phyloP scores from a whole-genome alignment of 2,329 filamentous ascomycete genomes.

The Arthrobotrys sphaeroides region DNA sequence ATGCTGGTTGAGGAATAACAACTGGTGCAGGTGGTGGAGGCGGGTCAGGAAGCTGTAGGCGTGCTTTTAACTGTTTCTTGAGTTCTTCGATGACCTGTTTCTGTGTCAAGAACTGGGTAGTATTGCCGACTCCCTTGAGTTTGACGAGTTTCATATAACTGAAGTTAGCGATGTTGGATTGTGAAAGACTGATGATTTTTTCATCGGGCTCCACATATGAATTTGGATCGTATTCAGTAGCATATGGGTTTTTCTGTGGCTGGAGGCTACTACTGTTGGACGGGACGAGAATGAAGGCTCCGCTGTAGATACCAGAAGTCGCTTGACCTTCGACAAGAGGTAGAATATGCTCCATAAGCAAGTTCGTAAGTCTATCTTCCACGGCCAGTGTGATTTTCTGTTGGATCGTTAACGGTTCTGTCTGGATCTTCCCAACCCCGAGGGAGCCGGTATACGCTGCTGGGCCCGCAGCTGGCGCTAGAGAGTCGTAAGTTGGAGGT shows the following conservation, averaged over 20 bases:
- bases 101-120: constrained; percentile 46
- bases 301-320: constrained; percentile 52
- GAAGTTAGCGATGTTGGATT: constrained; percentile 27
- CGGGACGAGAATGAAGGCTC: constrained; percentile 45
- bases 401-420: constrained; percentile 48
- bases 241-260: constrained; percentile 7
- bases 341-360: constrained; percentile 53
- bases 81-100: constrained; percentile 45
- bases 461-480: constrained; percentile 1
- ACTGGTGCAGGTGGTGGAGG: constrained; percentile 26
- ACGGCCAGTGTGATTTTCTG: constrained; percentile 48
- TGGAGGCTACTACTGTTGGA: constrained; percentile 34
- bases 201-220: constrained; percentile 15
- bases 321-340: constrained; percentile 48
- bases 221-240: constrained; percentile 31
- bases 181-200: constrained; percentile 33
- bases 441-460: not conserved
- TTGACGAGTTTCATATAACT: constrained; percentile 45
- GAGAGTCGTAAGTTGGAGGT: constrained; percentile 38
- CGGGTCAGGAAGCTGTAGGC: constrained; percentile 37
- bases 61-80: constrained; percentile 43
- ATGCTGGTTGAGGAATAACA: constrained; percentile 25
- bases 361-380: constrained; percentile 47
- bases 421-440: constrained; percentile 38
- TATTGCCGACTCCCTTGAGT: constrained; percentile 41